Evolutionary conservation across 768 basidiomycete species (phyloP).

Genomic region (Goffeauzyma gilvescens): DNA sequence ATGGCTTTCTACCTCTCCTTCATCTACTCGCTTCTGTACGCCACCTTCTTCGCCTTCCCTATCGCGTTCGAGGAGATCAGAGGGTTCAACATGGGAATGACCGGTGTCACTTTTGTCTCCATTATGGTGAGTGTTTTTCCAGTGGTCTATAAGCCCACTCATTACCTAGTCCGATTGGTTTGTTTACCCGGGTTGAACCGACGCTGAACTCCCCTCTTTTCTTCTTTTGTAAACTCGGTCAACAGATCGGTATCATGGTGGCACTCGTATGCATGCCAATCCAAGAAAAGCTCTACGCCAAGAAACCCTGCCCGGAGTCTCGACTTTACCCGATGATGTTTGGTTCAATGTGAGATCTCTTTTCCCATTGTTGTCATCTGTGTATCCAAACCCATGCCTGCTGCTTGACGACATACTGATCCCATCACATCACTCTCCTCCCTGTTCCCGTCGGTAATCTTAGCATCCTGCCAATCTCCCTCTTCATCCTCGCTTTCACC

Average conservation of each 20-base stretch:
- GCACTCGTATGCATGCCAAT: conserved; percentile 13
- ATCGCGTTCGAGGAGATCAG: conserved; percentile 17
- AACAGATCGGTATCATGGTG: conserved; percentile 14
- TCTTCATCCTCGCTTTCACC: conserved; percentile 54
- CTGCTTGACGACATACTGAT: no score
- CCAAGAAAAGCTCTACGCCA: conserved; percentile 21
- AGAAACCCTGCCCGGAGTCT: conserved; percentile 14
- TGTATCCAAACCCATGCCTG: no score
- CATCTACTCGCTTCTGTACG: conserved; percentile 22
- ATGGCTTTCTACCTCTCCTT: conserved; percentile 20
- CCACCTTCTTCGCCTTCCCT: conserved; percentile 19
- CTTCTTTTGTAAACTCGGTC: neutral
- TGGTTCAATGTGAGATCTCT: conserved; percentile 12
- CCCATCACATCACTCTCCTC: neutral
- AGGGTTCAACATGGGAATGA: conserved; percentile 15
- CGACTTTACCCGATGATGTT: conserved; percentile 24
- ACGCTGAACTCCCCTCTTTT: neutral
- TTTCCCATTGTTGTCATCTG: neutral
- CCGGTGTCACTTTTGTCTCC: conserved; percentile 16
- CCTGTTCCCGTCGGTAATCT: neutral
- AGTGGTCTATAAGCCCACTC: neutral
- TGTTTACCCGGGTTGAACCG: no score
- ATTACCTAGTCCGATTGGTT: neutral
- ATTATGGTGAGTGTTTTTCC: conserved; percentile 12
- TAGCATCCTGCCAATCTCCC: conserved; percentile 43